Percentiles rank a stretch among this genome's conserved stretches.
Conservation (phyloP, 1,284 basidiomycete genomes). For the Ustanciosporium gigantosporum region DNA sequence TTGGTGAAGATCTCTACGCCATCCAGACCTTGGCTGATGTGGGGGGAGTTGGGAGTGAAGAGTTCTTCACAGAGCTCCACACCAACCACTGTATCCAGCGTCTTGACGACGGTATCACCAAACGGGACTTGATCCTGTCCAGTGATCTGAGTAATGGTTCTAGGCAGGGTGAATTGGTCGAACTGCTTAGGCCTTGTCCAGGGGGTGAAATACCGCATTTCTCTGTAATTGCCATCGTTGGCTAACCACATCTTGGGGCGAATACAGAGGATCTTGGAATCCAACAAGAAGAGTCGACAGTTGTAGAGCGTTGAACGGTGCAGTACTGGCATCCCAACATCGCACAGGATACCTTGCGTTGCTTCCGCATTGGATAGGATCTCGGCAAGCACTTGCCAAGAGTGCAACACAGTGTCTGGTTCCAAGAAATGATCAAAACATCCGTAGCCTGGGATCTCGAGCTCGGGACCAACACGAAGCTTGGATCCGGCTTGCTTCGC, state of each 20-base stretch:
- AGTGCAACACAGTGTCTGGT: constrained; percentile 54
- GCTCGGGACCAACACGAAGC: constrained; percentile 92
- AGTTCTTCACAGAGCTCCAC: constrained; percentile 96
- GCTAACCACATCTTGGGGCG: constrained; percentile 99
- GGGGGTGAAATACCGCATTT: constrained; percentile 92
- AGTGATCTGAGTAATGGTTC: constrained; percentile 81
- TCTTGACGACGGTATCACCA: constrained; percentile 90
- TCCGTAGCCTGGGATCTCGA: constrained; percentile 82
- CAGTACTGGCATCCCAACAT: constrained; percentile 70
- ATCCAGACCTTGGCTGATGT: constrained; percentile 93
- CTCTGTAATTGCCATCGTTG: constrained; percentile 97
- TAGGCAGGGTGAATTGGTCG: constrained; percentile 86
- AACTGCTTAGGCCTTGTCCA: constrained; percentile 86
- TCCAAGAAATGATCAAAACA: constrained; percentile 57
- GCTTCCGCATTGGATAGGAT: constrained; percentile 44
- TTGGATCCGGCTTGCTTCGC: constrained; percentile 88
- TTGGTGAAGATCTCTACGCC: constrained; percentile 99
- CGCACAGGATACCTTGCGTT: constrained; percentile 55
- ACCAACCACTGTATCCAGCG: constrained; percentile 91
- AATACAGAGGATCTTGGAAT: constrained; percentile 85
- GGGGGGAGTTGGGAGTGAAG: constrained; percentile 93
- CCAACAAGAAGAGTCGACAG: constrained; percentile 84
- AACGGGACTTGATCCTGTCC: constrained; percentile 94
- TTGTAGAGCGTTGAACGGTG: constrained; percentile 99
- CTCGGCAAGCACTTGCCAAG: constrained; percentile 57